Conservation (phyloP, 2,329 filamentous ascomycete genomes). For the Penicillium sp. region DNA sequence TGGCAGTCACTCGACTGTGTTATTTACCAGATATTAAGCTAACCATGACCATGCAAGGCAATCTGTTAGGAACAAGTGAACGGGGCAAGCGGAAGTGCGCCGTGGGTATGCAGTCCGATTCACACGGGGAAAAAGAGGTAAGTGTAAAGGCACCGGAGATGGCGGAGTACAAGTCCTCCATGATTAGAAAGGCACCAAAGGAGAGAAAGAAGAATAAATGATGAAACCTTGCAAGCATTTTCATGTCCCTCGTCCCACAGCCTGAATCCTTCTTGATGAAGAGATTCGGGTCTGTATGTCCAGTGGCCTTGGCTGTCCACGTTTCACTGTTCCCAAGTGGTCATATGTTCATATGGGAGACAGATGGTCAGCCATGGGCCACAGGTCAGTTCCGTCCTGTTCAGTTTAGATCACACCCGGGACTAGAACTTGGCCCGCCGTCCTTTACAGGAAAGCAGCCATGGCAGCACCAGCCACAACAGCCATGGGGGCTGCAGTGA, state of each 20-base stretch:
- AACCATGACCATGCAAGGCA: constrained; percentile 10
- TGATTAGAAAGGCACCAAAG: constrained; percentile 12
- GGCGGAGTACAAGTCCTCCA: constrained; percentile 16
- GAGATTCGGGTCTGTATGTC: background rate
- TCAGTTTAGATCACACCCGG: no score
- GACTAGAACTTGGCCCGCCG: no score
- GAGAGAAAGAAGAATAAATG: constrained; percentile 7
- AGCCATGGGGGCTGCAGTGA: constrained; percentile 40
- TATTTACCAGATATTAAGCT: constrained; percentile 18
- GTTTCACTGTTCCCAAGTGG: no score
- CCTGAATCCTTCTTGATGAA: no score
- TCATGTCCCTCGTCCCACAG: constrained; percentile 19
- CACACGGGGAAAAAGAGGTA: constrained; percentile 9
- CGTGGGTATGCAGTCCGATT: constrained; percentile 12
- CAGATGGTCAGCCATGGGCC: no score
- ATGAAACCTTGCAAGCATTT: constrained; percentile 17
- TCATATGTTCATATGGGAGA: no score
- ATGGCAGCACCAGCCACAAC: constrained; percentile 44
- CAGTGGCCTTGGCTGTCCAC: no score
- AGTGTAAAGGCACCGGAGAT: constrained; percentile 3
- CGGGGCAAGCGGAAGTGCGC: constrained; percentile 6
- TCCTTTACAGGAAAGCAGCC: constrained; percentile 43
- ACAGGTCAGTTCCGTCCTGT: no score
- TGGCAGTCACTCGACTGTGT: background rate
- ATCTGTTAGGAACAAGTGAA: background rate